Evolutionary conservation across 108 stramenopile species (phyloP).

Genomic region (Bacterosira constricta): DNA sequence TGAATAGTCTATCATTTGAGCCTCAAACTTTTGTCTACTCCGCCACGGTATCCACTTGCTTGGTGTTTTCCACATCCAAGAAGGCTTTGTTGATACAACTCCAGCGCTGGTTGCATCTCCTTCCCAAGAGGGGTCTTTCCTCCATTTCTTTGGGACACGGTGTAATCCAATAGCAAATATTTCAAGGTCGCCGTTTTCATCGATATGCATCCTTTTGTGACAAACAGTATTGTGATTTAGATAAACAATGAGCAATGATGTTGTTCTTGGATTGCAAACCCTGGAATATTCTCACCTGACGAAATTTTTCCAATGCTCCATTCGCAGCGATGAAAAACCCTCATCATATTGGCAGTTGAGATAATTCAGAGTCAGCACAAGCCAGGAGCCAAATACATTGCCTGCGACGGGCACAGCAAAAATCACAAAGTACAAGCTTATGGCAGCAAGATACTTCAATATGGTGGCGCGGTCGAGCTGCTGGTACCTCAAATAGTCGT

Average conservation of each 20-base stretch:
- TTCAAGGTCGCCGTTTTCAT: slow-evolving; percentile 58
- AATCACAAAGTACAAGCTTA: slow-evolving; percentile 54
- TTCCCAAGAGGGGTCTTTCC: slow-evolving; percentile 48
- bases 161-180: slow-evolving; percentile 60
- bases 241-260: no score
- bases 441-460: slow-evolving; percentile 44
- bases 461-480: slow-evolving; percentile 43
- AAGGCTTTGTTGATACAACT: slow-evolving; percentile 31
- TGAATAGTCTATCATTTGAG: slow-evolving; percentile 52
- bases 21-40: slow-evolving; percentile 35
- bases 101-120: slow-evolving; percentile 11
- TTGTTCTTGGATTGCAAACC: no score
- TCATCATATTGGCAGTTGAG: slow-evolving; percentile 59
- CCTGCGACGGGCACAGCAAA: slow-evolving; percentile 61
- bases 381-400: slow-evolving; percentile 55
- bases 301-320: slow-evolving; percentile 65
- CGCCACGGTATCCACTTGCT: slow-evolving; percentile 57
- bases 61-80: slow-evolving; percentile 49
- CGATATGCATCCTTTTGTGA: slow-evolving; percentile 18
- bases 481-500: slow-evolving; percentile 37
- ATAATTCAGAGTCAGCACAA: slow-evolving; percentile 52
- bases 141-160: slow-evolving; percentile 62
- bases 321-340: slow-evolving; percentile 53
- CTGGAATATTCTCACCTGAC: slow-evolving; percentile 19
- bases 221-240: no score